Conservation (phyloP, 2,329 filamentous ascomycete genomes). For the Fragosphaeria purpurea region DNA sequence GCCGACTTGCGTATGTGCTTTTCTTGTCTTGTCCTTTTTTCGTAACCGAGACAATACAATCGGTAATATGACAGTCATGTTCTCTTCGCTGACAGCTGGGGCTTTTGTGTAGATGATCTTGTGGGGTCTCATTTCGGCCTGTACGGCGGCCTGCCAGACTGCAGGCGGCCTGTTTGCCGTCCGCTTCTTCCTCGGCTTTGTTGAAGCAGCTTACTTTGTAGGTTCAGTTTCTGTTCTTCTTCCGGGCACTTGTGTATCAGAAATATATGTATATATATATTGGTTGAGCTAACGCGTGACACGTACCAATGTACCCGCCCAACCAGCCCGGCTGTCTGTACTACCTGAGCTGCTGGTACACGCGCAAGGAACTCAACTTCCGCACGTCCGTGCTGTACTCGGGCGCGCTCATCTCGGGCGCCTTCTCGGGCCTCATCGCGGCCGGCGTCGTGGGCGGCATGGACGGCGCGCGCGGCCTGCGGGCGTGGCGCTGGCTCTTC, state of each 20-base stretch:
- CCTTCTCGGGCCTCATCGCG: constrained; percentile 52
- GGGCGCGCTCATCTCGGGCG: constrained; percentile 54
- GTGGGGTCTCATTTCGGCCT: constrained; percentile 37
- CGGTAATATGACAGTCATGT: too few species aligned
- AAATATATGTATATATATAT: neutral
- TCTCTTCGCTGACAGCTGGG: too few species aligned
- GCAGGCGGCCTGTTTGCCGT: constrained; percentile 28
- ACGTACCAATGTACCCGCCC: too few species aligned
- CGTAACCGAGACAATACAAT: too few species aligned
- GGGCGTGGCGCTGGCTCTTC: constrained; percentile 26
- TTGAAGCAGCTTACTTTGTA: constrained; percentile 28
- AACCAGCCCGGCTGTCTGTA: constrained; percentile 15
- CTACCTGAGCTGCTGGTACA: constrained; percentile 51
- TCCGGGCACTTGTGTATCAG: neutral
- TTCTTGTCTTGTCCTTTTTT: too few species aligned
- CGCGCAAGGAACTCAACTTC: constrained; percentile 50
- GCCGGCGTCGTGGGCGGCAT: constrained; percentile 58
- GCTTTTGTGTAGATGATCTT: constrained; percentile 30
- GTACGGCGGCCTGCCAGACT: constrained; percentile 26
- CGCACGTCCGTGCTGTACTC: constrained; percentile 47
- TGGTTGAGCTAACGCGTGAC: too few species aligned
- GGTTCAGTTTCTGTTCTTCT: neutral
- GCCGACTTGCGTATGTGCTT: constrained; percentile 29
- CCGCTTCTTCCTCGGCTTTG: constrained; percentile 33
- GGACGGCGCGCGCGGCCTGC: constrained; percentile 44